phyloP scores from a whole-genome alignment of 2,329 filamentous ascomycete species.

The Sarocladium kiliense region DNA sequence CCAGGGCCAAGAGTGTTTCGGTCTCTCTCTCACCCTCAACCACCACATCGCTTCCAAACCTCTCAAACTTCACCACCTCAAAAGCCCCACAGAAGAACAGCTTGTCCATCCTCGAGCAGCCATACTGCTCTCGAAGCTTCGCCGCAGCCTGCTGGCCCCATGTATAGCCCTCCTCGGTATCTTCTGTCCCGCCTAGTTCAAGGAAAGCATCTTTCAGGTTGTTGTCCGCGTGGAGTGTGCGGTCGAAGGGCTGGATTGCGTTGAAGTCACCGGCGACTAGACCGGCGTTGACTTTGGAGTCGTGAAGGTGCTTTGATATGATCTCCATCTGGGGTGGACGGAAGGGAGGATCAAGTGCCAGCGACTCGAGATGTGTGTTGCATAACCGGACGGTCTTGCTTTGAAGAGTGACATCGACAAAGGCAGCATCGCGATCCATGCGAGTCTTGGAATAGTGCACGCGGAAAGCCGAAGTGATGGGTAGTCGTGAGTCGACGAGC shows the following conservation, averaged over 20 bases:
- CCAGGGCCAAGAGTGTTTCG: constrained; percentile 19
- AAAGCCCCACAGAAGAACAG: constrained; percentile 38
- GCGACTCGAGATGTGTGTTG: constrained; percentile 53
- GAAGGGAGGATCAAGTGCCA: constrained; percentile 40
- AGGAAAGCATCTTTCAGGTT: constrained; percentile 47
- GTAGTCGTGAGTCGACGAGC: constrained; percentile 42
- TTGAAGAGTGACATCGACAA: constrained; percentile 39
- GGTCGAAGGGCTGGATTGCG: constrained; percentile 50
- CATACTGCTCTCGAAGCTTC: constrained; percentile 36
- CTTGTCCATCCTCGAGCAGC: constrained; percentile 49
- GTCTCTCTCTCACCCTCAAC: constrained; percentile 30
- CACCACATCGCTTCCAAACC: constrained; percentile 41
- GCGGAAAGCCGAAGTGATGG: constrained; percentile 40
- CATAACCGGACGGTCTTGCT: constrained; percentile 39
- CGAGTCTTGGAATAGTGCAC: constrained; percentile 42
- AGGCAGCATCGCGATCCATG: constrained; percentile 49
- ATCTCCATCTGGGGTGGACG: constrained; percentile 42
- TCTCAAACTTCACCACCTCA: constrained; percentile 31
- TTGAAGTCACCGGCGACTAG: constrained; percentile 53
- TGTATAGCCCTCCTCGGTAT: constrained; percentile 46
- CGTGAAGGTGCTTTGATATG: constrained; percentile 37
- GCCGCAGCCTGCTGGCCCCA: constrained; percentile 51
- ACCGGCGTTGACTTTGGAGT: constrained; percentile 28
- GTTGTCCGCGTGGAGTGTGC: constrained; percentile 40
- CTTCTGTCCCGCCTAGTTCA: constrained; percentile 43